phyloP scores from a whole-genome alignment of 257 asterid genomes.

The Knoxia roxburghii region DNA sequence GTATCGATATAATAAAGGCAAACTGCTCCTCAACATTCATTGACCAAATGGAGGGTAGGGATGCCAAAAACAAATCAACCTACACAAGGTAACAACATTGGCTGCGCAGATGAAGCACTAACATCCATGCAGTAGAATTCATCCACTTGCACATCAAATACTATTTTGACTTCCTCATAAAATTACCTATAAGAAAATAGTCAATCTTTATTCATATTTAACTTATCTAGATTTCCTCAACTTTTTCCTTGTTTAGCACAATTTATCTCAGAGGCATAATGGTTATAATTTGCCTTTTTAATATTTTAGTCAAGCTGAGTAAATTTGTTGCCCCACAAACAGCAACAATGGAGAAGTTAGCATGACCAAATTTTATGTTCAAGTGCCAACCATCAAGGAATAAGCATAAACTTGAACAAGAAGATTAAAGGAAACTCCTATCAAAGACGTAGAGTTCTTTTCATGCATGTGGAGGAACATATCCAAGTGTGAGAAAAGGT shows the following conservation, averaged over 20 bases:
- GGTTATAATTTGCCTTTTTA: too few species aligned
- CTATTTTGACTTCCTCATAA: neutral
- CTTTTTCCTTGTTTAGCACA: too few species aligned
- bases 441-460: too few species aligned
- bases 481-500: too few species aligned
- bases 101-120: neutral
- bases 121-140: neutral
- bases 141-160: neutral
- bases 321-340: neutral
- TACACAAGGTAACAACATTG: neutral
- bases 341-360: neutral
- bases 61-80: neutral
- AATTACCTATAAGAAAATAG: neutral
- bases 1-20: neutral
- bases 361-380: neutral
- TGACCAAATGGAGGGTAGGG: neutral
- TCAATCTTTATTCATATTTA: conserved; percentile 5
- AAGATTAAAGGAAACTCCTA: too few species aligned
- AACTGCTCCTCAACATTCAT: neutral
- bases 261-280: too few species aligned
- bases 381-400: too few species aligned
- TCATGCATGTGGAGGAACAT: too few species aligned
- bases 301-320: too few species aligned
- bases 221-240: too few species aligned
- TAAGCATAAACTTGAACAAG: too few species aligned